Percentiles rank a stretch among this genome's conserved stretches.
Conservation (phyloP, 345 rosid genomes). For the Arabidopsis arenosa region DNA sequence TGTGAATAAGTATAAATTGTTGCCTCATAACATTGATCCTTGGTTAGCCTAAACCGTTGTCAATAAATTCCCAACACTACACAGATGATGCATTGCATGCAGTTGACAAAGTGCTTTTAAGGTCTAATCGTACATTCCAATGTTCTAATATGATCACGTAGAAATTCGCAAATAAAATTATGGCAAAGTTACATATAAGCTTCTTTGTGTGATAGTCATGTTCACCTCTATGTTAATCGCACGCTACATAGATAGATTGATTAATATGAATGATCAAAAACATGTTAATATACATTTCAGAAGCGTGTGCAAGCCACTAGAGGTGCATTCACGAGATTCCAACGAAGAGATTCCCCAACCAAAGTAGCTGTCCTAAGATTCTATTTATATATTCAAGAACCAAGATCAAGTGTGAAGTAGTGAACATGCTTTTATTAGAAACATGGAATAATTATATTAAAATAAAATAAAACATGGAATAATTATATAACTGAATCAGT, state of each 20-base stretch:
- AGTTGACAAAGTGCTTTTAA: background rate
- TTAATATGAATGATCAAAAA: conserved; percentile 11
- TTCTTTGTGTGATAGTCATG: background rate
- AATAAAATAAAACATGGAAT: background rate
- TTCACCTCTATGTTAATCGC: background rate
- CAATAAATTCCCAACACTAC: too few species aligned
- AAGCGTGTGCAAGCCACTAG: conserved; percentile 55
- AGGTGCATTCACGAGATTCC: conserved; percentile 41
- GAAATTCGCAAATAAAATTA: background rate
- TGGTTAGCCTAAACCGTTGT: too few species aligned
- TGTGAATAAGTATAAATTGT: too few species aligned
- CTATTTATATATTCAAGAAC: conserved; percentile 32
- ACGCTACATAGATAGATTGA: background rate
- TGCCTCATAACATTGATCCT: too few species aligned
- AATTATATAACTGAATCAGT: too few species aligned
- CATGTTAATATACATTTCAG: background rate
- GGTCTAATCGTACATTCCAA: background rate
- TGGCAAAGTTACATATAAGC: background rate
- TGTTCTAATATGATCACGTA: background rate
- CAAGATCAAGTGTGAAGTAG: background rate
- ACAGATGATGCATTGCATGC: background rate
- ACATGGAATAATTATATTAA: background rate
- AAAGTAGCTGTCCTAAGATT: conserved; percentile 62
- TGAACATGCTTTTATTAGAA: conserved; percentile 2
- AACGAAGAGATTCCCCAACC: conserved; percentile 42